These are phyloP conservation scores for Begonia masoniana DNA, from an alignment of 306 rosid species.

Conservation along the genomic window DNA sequence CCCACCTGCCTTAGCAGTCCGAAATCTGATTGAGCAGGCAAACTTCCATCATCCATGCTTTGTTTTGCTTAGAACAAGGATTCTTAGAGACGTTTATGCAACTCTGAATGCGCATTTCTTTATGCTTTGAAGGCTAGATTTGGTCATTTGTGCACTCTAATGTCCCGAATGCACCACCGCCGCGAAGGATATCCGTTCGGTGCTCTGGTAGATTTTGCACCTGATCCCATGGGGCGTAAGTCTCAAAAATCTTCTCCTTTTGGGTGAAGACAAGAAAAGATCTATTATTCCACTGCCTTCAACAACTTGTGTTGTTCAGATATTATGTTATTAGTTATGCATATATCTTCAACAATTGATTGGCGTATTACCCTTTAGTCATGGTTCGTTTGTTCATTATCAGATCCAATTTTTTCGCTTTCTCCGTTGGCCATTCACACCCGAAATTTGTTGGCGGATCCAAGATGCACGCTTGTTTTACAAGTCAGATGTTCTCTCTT, in stretches of 20 bases:
- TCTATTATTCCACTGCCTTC: too few relatives aligned
- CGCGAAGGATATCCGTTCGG: slow-evolving; percentile 98
- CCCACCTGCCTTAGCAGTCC: slow-evolving; percentile 81
- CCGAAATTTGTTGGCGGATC: slow-evolving; percentile 80
- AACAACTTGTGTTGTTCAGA: neutral
- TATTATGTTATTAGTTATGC: too few relatives aligned
- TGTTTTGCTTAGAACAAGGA: too few relatives aligned
- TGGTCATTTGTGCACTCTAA: slow-evolving; percentile 96
- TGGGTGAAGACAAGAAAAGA: too few relatives aligned
- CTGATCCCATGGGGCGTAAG: slow-evolving; percentile 94
- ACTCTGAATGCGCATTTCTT: too few relatives aligned
- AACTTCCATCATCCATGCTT: neutral
- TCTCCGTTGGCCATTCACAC: slow-evolving; percentile 98
- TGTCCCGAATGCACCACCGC: slow-evolving; percentile 99
- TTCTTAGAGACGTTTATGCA: too few relatives aligned
- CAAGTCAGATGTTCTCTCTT: slow-evolving; percentile 41
- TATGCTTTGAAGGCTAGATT: slow-evolving; percentile 72
- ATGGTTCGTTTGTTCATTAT: neutral
- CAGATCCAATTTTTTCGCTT: slow-evolving; percentile 94
- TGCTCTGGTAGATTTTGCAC: slow-evolving; percentile 91
- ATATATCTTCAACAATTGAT: neutral
- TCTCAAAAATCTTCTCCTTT: neutral
- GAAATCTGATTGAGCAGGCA: slow-evolving; percentile 99
- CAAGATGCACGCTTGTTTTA: slow-evolving; percentile 94
- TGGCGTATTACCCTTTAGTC: too few relatives aligned